A percentile compares a stretch with the other conserved stretches of the same genome.
phyloP scores from a whole-genome alignment of 2,329 filamentous ascomycete genomes.

The Exophiala spinifera region DNA sequence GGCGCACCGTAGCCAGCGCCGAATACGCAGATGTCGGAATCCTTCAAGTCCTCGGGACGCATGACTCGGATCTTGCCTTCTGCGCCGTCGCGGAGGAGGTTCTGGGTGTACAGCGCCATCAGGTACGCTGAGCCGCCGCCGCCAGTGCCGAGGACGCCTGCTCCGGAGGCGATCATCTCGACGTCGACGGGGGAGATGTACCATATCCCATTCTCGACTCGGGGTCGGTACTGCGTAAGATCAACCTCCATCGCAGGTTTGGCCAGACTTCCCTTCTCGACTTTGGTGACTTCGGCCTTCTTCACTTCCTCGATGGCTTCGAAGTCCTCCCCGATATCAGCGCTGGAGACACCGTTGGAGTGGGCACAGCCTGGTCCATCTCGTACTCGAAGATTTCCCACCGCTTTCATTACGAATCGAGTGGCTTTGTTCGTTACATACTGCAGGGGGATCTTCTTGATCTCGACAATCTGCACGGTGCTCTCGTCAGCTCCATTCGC shows the following conservation, averaged over 20 bases:
- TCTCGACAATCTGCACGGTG: constrained; percentile 32
- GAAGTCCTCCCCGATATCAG: constrained; percentile 28
- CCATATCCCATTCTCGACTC: constrained; percentile 36
- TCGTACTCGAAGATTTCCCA: constrained; percentile 37
- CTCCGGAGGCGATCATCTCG: constrained; percentile 38
- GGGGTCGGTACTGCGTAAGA: constrained; percentile 34
- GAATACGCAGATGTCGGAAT: constrained; percentile 42
- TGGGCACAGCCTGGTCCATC: no score
- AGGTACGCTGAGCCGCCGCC: constrained; percentile 43
- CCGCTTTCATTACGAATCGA: constrained; percentile 38
- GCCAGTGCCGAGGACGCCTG: constrained; percentile 39
- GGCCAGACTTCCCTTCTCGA: constrained; percentile 12
- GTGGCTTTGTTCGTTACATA: constrained; percentile 34
- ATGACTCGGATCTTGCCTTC: constrained; percentile 42
- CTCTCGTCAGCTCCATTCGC: constrained; percentile 18
- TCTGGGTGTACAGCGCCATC: constrained; percentile 47
- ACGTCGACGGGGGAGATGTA: constrained; percentile 38
- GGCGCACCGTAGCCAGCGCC: constrained; percentile 46
- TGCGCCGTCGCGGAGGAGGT: constrained; percentile 36
- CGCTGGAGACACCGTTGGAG: no score
- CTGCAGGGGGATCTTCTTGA: constrained; percentile 33
- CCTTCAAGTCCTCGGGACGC: constrained; percentile 37
- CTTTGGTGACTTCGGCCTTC: constrained; percentile 14
- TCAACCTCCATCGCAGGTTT: constrained; percentile 26
- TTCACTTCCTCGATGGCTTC: constrained; percentile 22